Evolutionary conservation across 148 eudicot species (phyloP), one percentile per base, ranked within the genome.

Genomic region (Vaccinium darrowii): DNA sequence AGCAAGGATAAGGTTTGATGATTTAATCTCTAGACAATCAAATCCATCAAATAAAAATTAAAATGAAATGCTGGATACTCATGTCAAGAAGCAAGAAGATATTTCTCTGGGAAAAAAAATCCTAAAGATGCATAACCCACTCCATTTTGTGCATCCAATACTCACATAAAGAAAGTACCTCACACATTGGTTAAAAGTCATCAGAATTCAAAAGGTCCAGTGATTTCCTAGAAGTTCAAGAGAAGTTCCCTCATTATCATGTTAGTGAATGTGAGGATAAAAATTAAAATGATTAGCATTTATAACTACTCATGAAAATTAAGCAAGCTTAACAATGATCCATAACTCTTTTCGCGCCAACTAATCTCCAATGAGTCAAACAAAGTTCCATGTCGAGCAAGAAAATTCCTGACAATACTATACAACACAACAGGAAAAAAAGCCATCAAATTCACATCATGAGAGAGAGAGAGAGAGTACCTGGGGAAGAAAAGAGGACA

Each of bases 401-500:
- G 33, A 65, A 30, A 27, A n/a, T 10, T 25, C 72, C 15, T 65
- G 33, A 12, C 33, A 11, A 10, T 65, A 65, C 72, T 25, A 65
- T 65, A n/a, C 13, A 65, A 23, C 25, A 23, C 14, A 65, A 65
- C 15, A 3, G 14, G 27, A 10, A 25, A 65, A 65, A 65, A 65
- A 25, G 15, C 36, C 25, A 10, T 23, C 33, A 65, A 25, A 65
- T 25, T 65, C 72, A 65, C 72, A 65, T 65, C 5, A 9, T n/a
- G 39, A 39, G 43, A 39, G 8, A 4, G 33, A 65, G 72, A 65
- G n/a, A 65, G 72, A 23, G 33, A 65, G 14, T 23, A 95, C 98
- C 96, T 94, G 92, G 6, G 98, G 96, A 80, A 95, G 86, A 86
- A 85, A 95, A 4, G 90, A 88, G 30, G 93, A 88, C 86, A 95